These are phyloP conservation scores for Moelleriella libera DNA, from an alignment of 2,329 filamentous ascomycete species.

Conservation along the genomic window DNA sequence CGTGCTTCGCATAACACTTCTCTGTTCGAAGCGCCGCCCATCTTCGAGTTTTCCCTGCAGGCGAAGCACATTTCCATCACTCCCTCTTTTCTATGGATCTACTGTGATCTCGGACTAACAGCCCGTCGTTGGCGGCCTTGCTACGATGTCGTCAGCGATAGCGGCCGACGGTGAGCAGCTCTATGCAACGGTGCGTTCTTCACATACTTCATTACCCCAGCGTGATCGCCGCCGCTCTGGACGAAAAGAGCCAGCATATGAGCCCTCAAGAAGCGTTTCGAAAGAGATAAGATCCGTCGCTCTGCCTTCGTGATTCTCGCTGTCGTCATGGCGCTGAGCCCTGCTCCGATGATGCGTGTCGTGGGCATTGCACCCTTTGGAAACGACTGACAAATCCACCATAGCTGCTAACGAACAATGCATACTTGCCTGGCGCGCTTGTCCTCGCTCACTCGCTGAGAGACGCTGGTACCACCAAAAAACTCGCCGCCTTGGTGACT, in stretches of 20 bases:
- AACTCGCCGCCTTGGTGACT: conserved; percentile 73
- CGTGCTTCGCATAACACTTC: neutral
- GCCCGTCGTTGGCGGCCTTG: neutral
- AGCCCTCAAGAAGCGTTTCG: too few species aligned
- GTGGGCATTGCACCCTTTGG: neutral
- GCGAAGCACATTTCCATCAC: too few species aligned
- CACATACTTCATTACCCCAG: neutral
- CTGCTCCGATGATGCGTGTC: neutral
- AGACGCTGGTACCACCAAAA: conserved; percentile 77
- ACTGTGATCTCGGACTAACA: neutral
- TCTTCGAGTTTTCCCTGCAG: neutral
- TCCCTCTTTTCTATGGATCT: too few species aligned
- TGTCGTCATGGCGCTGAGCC: too few species aligned
- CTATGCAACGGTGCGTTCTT: conserved; percentile 39
- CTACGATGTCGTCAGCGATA: conserved; percentile 1
- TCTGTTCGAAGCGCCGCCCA: neutral
- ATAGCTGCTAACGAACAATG: conserved; percentile 82
- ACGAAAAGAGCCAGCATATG: too few species aligned
- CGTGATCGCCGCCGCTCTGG: too few species aligned
- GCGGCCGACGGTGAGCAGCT: conserved; percentile 27
- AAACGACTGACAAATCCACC: neutral
- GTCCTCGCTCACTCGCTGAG: conserved; percentile 89
- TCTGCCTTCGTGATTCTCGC: too few species aligned
- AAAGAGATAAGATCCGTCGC: too few species aligned
- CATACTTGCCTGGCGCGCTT: conserved; percentile 84